These are phyloP conservation scores for Tetracentron sinense DNA, from an alignment of 164 flowering plant genomes.

Conservation along the genomic window DNA sequence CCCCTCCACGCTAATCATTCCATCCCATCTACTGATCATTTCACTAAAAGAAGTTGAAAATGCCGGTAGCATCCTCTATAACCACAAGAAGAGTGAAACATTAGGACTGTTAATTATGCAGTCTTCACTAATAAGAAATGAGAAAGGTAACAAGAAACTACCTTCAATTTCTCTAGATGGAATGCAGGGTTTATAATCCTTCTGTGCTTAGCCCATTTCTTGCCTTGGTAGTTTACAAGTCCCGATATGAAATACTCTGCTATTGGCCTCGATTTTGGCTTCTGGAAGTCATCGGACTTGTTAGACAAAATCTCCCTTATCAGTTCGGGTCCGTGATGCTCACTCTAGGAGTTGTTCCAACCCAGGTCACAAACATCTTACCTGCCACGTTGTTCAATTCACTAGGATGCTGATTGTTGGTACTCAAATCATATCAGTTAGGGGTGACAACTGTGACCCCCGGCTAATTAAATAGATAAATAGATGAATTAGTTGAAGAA, in stretches of 20 bases:
- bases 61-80: slow-evolving; percentile 1
- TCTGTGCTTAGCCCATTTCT: not conserved
- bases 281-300: not conserved
- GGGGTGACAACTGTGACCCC: too few relatives aligned
- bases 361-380: not conserved
- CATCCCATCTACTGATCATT: slow-evolving; percentile 2
- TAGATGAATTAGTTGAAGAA: too few relatives aligned
- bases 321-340: not conserved
- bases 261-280: not conserved
- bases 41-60: not conserved
- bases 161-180: slow-evolving; percentile 1
- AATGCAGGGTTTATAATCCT: not conserved
- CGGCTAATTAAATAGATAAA: too few relatives aligned
- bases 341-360: slow-evolving; percentile 3
- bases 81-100: not conserved
- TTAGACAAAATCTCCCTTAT: not conserved
- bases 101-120: too few relatives aligned
- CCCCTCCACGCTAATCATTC: not conserved
- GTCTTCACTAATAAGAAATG: too few relatives aligned
- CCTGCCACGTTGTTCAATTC: not conserved
- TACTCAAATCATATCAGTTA: too few relatives aligned
- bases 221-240: not conserved
- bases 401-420: too few relatives aligned
- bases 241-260: not conserved
- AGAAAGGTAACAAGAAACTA: too few relatives aligned